Evolutionary conservation across 352 stramenopile species (phyloP).

Genomic region (Hyaloperonospora brassicae): DNA sequence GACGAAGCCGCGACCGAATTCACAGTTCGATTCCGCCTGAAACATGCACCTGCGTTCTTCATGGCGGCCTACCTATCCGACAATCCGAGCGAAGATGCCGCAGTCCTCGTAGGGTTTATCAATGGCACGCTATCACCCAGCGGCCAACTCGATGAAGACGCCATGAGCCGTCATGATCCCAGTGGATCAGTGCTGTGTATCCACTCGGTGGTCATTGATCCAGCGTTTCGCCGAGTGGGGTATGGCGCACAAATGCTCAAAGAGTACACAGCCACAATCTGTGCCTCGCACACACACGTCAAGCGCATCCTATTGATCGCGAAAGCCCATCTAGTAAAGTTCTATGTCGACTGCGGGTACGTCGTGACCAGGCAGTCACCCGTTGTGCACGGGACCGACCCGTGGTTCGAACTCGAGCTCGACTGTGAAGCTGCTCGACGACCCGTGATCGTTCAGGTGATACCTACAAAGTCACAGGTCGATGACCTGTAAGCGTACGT

Average conservation of each 20-base stretch:
- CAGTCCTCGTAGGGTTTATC: conserved; percentile 81
- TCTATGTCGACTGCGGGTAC: conserved; percentile 85
- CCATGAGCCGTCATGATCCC: conserved; percentile 75
- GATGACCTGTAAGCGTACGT: neutral
- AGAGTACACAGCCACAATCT: conserved; percentile 58
- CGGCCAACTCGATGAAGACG: conserved; percentile 51
- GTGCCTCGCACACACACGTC: conserved; percentile 39
- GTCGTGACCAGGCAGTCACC: conserved; percentile 47
- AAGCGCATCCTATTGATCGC: conserved; percentile 70
- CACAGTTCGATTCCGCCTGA: conserved; percentile 76
- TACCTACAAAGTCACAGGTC: too few relatives aligned
- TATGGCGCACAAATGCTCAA: conserved; percentile 75
- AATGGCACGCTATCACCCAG: conserved; percentile 67
- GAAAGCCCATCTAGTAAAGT: conserved; percentile 74
- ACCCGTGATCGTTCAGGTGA: conserved; percentile 38
- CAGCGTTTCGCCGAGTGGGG: conserved; percentile 58
- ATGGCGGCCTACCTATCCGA: conserved; percentile 23
- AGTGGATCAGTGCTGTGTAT: conserved; percentile 75
- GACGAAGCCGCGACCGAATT: conserved; percentile 83
- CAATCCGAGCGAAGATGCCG: conserved; percentile 2
- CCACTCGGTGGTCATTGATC: conserved; percentile 79
- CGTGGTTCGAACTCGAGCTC: conserved; percentile 76
- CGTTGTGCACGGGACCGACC: conserved; percentile 75
- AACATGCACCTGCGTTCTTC: conserved; percentile 76
- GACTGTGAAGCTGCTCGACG: conserved; percentile 33